Conservation (phyloP, 163 green algal genomes). For the Chlorella variabilis region DNA sequence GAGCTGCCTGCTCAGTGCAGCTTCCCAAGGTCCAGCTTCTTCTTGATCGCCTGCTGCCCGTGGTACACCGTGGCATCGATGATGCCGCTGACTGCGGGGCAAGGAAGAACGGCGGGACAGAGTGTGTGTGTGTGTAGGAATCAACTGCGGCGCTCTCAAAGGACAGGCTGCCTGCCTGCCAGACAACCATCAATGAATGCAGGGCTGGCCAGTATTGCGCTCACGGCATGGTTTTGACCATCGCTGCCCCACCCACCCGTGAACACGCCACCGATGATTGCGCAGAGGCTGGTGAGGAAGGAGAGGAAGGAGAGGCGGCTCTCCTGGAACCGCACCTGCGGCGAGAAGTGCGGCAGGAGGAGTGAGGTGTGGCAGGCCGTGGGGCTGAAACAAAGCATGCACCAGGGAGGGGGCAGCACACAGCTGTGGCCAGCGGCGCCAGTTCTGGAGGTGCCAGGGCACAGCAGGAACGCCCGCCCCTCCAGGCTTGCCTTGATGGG, state of each 20-base stretch:
- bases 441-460: no score
- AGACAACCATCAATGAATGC: background rate
- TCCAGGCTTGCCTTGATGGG: slow-evolving; percentile 95
- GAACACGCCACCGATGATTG: slow-evolving; percentile 98
- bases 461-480: no score
- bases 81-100: slow-evolving; percentile 79
- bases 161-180: no score
- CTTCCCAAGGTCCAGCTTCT: slow-evolving; percentile 88
- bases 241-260: slow-evolving; percentile 54
- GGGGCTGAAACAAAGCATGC: no score
- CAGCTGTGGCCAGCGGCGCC: no score
- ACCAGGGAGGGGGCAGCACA: no score
- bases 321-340: slow-evolving; percentile 85
- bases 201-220: background rate
- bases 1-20: slow-evolving; percentile 42
- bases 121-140: background rate
- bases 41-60: slow-evolving; percentile 81
- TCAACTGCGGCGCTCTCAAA: no score
- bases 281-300: slow-evolving; percentile 95
- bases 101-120: background rate
- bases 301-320: slow-evolving; percentile 82
- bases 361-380: no score
- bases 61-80: slow-evolving; percentile 94
- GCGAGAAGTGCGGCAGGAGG: no score
- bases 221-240: background rate